Conservation (phyloP, 1,139 yeast genomes). For the Candida smagusa region DNA sequence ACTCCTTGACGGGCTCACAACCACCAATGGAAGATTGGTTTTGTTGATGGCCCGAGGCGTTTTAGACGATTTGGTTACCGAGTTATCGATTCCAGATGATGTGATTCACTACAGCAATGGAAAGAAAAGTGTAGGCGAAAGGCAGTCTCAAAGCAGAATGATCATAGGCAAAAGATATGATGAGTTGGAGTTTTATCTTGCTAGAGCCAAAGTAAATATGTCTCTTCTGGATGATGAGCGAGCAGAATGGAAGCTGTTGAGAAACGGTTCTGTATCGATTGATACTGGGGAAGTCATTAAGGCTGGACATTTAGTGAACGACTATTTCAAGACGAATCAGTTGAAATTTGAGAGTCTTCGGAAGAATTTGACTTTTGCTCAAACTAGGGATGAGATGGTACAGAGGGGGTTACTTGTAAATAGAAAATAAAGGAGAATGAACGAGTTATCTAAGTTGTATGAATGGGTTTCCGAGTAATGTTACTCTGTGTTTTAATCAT, state of each 20-base stretch:
- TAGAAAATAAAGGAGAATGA: not conserved
- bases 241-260: slow-evolving; percentile 14
- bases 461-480: too few relatives aligned
- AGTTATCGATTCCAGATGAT: slow-evolving; percentile 24
- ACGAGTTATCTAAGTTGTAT: too few relatives aligned
- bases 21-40: slow-evolving; percentile 7
- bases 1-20: slow-evolving; percentile 10
- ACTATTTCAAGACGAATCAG: slow-evolving; percentile 7
- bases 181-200: slow-evolving; percentile 5
- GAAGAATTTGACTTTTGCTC: too few relatives aligned
- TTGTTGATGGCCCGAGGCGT: slow-evolving; percentile 22
- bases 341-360: slow-evolving; percentile 6
- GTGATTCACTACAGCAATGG: slow-evolving; percentile 8
- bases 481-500: too few relatives aligned
- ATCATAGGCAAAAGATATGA: slow-evolving; percentile 13
- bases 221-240: slow-evolving; percentile 13
- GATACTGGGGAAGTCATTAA: not conserved
- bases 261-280: slow-evolving; percentile 3
- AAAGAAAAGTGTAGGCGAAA: slow-evolving; percentile 20
- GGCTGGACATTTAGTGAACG: not conserved
- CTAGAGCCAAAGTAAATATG: slow-evolving; percentile 5
- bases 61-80: slow-evolving; percentile 20
- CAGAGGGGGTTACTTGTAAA: slow-evolving; percentile 12
- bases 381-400: slow-evolving; percentile 15
- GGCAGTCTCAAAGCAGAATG: slow-evolving; percentile 26